phyloP scores from a whole-genome alignment of 1,284 basidiomycete genomes.

The Apiotrichum porosum region DNA sequence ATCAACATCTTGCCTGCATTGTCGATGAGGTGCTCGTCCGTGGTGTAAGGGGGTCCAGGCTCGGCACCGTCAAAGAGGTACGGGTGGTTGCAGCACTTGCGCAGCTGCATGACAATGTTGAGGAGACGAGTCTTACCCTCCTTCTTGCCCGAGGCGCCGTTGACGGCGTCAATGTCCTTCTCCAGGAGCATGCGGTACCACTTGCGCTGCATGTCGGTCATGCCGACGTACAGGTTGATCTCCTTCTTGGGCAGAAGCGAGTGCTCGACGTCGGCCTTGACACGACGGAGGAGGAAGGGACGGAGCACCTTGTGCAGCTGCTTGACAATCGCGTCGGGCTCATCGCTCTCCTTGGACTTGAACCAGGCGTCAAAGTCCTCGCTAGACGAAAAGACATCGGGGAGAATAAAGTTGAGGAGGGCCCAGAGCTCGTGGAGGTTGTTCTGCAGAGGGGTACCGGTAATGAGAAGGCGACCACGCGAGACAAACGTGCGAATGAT shows the following conservation, averaged over 20 bases:
- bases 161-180: constrained; percentile 99
- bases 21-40: constrained; percentile 91
- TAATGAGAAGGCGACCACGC: constrained; percentile 86
- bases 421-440: constrained; percentile 97
- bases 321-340: constrained; percentile 86
- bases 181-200: constrained; percentile 96
- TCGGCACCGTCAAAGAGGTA: constrained; percentile 83
- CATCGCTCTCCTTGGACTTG: constrained; percentile 64
- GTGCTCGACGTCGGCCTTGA: constrained; percentile 98
- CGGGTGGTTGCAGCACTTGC: constrained; percentile 58
- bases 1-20: constrained; percentile 98
- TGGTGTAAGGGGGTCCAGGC: constrained; percentile 96
- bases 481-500: constrained; percentile 90
- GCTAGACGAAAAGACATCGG: constrained; percentile 57
- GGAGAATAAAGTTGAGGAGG: constrained; percentile 89
- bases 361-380: constrained; percentile 75
- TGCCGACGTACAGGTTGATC: constrained; percentile 96
- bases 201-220: constrained; percentile 96
- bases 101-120: constrained; percentile 98
- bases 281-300: constrained; percentile 88
- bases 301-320: constrained; percentile 95
- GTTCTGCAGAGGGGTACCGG: constrained; percentile 96
- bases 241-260: constrained; percentile 96
- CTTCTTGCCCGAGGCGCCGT: constrained; percentile 93
- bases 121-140: constrained; percentile 96